phyloP scores from a whole-genome alignment of 1,139 yeast species.

The Saccharomyces hybrid region DNA sequence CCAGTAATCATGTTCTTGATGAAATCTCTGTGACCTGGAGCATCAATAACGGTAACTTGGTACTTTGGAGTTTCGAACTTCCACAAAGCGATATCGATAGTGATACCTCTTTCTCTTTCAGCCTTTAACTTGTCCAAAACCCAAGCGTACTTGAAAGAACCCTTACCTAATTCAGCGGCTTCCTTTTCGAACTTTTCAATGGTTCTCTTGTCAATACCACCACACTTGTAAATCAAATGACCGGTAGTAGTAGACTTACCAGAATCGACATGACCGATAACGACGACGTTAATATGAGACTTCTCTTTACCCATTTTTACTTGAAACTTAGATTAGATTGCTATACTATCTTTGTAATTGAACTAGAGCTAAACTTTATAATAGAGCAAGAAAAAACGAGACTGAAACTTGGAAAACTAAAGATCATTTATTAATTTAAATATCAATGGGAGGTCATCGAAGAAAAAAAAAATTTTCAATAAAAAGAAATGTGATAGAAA shows the following conservation, averaged over 20 bases:
- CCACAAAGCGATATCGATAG: slow-evolving; percentile 91
- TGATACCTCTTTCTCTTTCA: slow-evolving; percentile 97
- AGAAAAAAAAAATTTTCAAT: slow-evolving; percentile 2
- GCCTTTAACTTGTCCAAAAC: too few species aligned
- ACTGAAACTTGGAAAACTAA: background rate
- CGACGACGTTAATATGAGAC: slow-evolving; percentile 95
- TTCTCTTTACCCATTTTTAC: slow-evolving; percentile 67
- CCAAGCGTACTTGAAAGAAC: too few species aligned
- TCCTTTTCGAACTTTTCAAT: too few species aligned
- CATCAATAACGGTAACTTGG: slow-evolving; percentile 89
- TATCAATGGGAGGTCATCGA: slow-evolving; percentile 1
- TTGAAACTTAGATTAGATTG: background rate
- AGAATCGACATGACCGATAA: too few species aligned
- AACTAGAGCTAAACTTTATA: too few species aligned
- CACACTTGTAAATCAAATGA: too few species aligned
- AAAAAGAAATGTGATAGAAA: background rate
- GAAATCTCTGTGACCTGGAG: slow-evolving; percentile 97
- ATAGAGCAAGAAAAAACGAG: background rate
- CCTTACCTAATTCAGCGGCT: too few species aligned
- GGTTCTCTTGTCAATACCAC: too few species aligned
- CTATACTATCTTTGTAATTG: background rate
- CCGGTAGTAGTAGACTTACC: slow-evolving; percentile 98
- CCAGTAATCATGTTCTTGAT: slow-evolving; percentile 92
- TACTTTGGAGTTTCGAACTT: slow-evolving; percentile 93
- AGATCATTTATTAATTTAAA: background rate